phyloP scores from a whole-genome alignment of 1,139 yeast genomes.

The Meyerozyma sp. region DNA sequence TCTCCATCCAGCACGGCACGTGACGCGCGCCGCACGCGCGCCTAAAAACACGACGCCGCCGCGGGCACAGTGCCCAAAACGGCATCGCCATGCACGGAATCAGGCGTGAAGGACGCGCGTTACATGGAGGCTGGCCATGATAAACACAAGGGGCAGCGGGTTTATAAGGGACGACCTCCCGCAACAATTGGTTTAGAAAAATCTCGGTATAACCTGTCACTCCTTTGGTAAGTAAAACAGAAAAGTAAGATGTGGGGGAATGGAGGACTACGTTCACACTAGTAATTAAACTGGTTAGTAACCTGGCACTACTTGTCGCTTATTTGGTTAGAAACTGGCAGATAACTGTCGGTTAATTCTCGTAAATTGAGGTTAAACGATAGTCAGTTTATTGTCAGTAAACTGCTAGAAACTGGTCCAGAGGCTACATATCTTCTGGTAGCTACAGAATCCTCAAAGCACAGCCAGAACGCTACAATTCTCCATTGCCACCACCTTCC shows the following conservation, averaged over 20 bases:
- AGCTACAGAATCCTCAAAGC: no score
- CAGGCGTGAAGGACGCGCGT: not conserved
- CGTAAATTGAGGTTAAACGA: no score
- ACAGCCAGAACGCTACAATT: no score
- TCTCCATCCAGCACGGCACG: not conserved
- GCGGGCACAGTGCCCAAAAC: conserved; percentile 1
- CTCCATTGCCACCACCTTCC: not conserved
- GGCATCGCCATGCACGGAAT: conserved; percentile 1
- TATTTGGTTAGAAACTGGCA: no score
- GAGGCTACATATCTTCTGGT: no score
- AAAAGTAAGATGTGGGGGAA: no score
- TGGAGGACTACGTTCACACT: no score
- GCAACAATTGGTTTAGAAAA: not conserved
- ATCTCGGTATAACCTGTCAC: conserved; percentile 2
- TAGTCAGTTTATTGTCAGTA: no score
- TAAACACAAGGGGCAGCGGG: not conserved
- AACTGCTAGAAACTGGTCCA: no score
- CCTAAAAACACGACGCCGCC: not conserved
- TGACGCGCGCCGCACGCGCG: not conserved
- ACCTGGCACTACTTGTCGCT: no score
- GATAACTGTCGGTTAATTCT: no score
- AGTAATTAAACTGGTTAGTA: no score
- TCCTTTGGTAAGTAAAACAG: conserved; percentile 1
- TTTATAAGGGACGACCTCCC: not conserved
- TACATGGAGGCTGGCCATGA: not conserved